Evolutionary conservation across 345 rosid genomes (phyloP), one percentile per base, ranked within the genome.

Genomic region (Melaleuca quinquenervia): DNA sequence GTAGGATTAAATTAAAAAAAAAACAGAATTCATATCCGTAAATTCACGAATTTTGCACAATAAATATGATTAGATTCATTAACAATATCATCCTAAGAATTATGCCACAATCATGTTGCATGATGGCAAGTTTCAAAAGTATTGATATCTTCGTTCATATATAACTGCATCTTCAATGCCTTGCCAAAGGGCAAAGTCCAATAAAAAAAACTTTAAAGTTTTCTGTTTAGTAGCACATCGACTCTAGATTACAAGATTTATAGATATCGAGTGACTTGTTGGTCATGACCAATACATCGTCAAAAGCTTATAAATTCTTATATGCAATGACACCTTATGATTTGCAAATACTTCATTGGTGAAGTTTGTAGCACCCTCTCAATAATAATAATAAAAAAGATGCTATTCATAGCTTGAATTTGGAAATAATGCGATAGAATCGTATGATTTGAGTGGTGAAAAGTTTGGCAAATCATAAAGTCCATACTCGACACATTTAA

Each of bases 11-110:
- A 56, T 56, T 0, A 11, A 32, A 4, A 27, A 8, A 29, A 29
- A 3, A n/a, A n/a, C n/a, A n/a, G 5, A 64, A 16, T 15, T 64
- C 1, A 0, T 15, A 2, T 64, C 1, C 1, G 10, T 1, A 64
- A 64, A 32, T 15, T 29, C 15, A 0, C 6, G 1, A 1, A 0
- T 64, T 32, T 64, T 64, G 32, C 7, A 8, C 1, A 4, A 36
- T 36, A 11, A 36, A 70, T 32, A 36, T 36, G n/a, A 12, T 58
- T n/a, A 1, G 48, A 32, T 4, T 70, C 0, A 3, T 70, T 70
- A 21, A 32, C 20, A 18, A 32, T 70, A 70, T 18, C 48, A 8
- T 3, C 78, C 1, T 18, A 8, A 32, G 3, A 10, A 70, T 18
- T 18, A 1, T 8, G 32, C 10, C 22, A 29, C 44, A 3, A 1